These are phyloP conservation scores for Tulasnella sp. DNA, from an alignment of 768 basidiomycete species.

Conservation along the genomic window DNA sequence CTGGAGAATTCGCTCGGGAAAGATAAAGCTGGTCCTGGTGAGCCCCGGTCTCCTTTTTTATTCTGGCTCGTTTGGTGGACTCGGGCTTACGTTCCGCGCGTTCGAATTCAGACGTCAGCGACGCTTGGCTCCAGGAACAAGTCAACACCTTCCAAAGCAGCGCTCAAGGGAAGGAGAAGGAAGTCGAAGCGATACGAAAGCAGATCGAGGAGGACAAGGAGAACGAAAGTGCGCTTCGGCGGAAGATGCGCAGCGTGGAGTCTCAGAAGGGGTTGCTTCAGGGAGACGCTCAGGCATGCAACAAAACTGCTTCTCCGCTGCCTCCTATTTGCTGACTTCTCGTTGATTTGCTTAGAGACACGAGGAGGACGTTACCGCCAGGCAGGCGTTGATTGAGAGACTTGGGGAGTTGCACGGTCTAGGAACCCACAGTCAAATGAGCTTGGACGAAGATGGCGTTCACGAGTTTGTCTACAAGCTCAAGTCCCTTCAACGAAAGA, in stretches of 20 bases:
- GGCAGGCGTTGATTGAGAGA: constrained; percentile 70
- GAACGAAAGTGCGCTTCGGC: constrained; percentile 30
- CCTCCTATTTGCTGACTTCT: background rate
- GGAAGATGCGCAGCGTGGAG: constrained; percentile 33
- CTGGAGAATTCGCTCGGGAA: constrained; percentile 10
- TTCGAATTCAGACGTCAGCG: constrained; percentile 47
- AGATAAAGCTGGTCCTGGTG: constrained; percentile 14
- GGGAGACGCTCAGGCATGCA: constrained; percentile 65
- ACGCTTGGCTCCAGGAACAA: constrained; percentile 56
- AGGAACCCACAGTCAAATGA: constrained; percentile 65
- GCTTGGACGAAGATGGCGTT: constrained; percentile 67
- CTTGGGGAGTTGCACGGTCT: constrained; percentile 65
- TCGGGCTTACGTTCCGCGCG: too few relatives aligned
- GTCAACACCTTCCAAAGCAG: constrained; percentile 36
- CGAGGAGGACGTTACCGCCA: constrained; percentile 59
- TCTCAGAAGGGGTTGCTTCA: constrained; percentile 52
- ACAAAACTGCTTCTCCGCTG: background rate
- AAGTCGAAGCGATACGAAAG: constrained; percentile 8
- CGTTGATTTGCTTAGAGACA: constrained; percentile 52
- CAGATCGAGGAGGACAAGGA: constrained; percentile 30
- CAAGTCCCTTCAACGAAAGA: constrained; percentile 56
- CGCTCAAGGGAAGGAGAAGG: constrained; percentile 34
- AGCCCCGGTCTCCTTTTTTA: background rate
- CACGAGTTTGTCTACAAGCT: constrained; percentile 68
- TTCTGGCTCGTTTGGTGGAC: background rate